Evolutionary conservation across 495 filamentous ascomycete genomes (phyloP).

Genomic region (Xylaria cubensis): DNA sequence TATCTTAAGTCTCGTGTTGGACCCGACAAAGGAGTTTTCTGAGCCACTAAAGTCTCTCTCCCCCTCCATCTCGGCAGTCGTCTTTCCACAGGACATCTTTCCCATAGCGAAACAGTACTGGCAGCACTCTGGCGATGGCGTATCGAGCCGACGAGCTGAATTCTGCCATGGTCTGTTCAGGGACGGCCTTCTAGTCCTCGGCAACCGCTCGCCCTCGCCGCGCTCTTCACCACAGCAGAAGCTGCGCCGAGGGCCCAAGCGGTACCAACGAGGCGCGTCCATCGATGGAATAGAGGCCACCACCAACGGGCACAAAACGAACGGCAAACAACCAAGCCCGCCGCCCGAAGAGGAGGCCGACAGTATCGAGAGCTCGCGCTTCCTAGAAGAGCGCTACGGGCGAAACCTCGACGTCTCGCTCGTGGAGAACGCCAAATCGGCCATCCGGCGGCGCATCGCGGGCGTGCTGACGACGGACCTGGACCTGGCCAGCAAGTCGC

Average conservation of each 20-base stretch:
- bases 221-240: constrained; percentile 44
- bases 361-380: constrained; percentile 70
- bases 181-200: constrained; percentile 70
- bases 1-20: constrained; percentile 69
- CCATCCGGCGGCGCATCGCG: constrained; percentile 85
- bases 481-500: constrained; percentile 58
- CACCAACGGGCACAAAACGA: constrained; percentile 23
- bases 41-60: constrained; percentile 47
- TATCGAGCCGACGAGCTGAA: constrained; percentile 90
- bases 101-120: constrained; percentile 85
- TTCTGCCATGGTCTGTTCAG: constrained; percentile 79
- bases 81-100: constrained; percentile 71
- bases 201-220: constrained; percentile 38
- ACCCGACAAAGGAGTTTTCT: constrained; percentile 58
- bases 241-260: constrained; percentile 67
- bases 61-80: constrained; percentile 68
- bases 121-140: constrained; percentile 95
- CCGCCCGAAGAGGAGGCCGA: constrained; percentile 49
- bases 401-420: constrained; percentile 83
- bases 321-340: constrained; percentile 19
- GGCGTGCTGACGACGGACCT: constrained; percentile 79
- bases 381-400: constrained; percentile 94
- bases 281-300: constrained; percentile 44
- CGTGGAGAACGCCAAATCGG: constrained; percentile 80
- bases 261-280: constrained; percentile 71